Percentiles rank a stretch among this genome's conserved stretches.
Conservation (phyloP, 768 basidiomycete species). For the Phylloporus arenicola region DNA sequence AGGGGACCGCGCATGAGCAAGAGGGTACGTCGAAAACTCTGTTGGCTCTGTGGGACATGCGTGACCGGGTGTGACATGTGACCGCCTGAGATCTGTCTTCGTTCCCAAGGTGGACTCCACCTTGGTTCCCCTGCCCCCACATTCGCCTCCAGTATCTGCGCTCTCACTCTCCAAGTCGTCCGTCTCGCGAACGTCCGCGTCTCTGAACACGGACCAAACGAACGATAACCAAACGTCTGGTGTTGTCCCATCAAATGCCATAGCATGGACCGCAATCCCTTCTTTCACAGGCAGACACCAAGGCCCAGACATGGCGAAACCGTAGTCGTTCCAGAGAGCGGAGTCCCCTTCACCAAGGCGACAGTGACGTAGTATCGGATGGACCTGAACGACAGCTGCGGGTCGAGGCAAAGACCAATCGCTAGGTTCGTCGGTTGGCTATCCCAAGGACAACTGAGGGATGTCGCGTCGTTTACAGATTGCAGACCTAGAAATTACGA, state of each 20-base stretch:
- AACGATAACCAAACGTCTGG: constrained; percentile 37
- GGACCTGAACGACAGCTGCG: constrained; percentile 50
- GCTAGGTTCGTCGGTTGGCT: constrained; percentile 52
- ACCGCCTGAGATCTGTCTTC: constrained; percentile 10
- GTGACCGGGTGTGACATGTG: no score
- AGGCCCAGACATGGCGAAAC: constrained; percentile 9
- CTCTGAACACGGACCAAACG: constrained; percentile 34
- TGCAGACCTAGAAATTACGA: constrained; percentile 88
- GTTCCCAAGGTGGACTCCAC: constrained; percentile 46
- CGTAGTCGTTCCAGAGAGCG: constrained; percentile 20
- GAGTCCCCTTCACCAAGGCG: constrained; percentile 16
- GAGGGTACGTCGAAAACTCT: no score
- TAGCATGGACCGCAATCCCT: constrained; percentile 22
- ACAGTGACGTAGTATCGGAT: constrained; percentile 31
- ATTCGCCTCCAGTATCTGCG: constrained; percentile 67
- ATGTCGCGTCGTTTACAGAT: constrained; percentile 48
- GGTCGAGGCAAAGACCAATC: constrained; percentile 77
- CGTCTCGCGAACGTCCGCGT: constrained; percentile 48
- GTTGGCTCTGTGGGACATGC: no score
- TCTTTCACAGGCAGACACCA: constrained; percentile 13
- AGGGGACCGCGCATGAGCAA: no score
- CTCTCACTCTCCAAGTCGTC: constrained; percentile 73
- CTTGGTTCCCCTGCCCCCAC: constrained; percentile 55
- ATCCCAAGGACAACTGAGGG: background rate
- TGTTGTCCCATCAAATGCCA: constrained; percentile 35